These are phyloP conservation scores for Syzygium oleosum DNA, from an alignment of 345 rosid genomes.

Conservation along the genomic window DNA sequence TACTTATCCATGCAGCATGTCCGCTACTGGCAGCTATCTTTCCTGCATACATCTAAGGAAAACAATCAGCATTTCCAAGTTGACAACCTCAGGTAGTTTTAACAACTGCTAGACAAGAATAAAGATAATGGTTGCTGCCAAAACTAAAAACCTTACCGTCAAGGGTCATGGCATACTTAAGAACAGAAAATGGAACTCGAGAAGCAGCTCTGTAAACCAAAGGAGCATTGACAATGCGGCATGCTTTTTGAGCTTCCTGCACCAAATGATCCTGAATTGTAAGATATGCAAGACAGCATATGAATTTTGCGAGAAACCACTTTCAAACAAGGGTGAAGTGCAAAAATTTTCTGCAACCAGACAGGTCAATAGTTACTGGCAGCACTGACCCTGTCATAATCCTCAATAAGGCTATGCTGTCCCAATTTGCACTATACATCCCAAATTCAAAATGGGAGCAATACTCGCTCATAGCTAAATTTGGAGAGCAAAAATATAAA, in stretches of 20 bases:
- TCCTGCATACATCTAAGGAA: slow-evolving; percentile 33
- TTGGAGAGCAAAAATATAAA: neutral
- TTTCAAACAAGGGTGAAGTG: neutral
- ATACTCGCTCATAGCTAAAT: neutral
- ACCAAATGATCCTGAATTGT: neutral
- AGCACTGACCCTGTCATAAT: neutral
- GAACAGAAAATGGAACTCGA: slow-evolving; percentile 77
- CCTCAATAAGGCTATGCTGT: neutral
- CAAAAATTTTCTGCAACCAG: neutral
- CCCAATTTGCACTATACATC: neutral
- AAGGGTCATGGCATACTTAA: slow-evolving; percentile 97
- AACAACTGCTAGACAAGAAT: neutral
- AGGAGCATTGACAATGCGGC: slow-evolving; percentile 84
- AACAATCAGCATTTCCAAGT: neutral
- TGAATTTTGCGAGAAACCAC: neutral
- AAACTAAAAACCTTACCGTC: slow-evolving; percentile 50
- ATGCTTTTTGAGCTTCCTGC: slow-evolving; percentile 76
- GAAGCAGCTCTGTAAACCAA: slow-evolving; percentile 78
- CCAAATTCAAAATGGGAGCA: neutral
- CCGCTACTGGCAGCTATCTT: slow-evolving; percentile 93
- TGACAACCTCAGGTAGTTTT: neutral
- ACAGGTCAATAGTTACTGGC: neutral
- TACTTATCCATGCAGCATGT: slow-evolving; percentile 94
- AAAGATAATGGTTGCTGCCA: neutral
- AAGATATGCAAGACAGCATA: neutral